Base-by-base conservation (phyloP, 139 green algal genomes). In the Auxenochlorella pyrenoidosa region DNA sequence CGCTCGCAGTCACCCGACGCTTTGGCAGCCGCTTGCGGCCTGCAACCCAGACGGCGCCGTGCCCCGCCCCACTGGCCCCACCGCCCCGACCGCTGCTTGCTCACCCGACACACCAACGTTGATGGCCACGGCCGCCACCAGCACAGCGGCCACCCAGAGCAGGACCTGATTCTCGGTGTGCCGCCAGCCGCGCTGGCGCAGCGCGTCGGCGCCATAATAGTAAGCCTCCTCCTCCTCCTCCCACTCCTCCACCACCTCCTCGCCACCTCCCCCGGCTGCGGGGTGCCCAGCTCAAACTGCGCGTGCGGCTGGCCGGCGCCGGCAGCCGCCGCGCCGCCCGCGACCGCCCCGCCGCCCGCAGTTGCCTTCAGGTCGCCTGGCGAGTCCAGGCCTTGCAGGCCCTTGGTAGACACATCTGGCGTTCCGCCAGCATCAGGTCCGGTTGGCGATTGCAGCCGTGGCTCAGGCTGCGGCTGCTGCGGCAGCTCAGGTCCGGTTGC, bases 71-170 rank as follows among this genome's bases (percentile, higher is more conserved):
- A n/a, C n/a, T n/a, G n/a, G n/a, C n/a, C n/a, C n/a, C n/a, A n/a
- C n/a, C n/a, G 63, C 6, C 22, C 2, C 30, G 3, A 34, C 24
- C 22, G 8, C 24, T 26, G 8, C 24, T 12, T 36, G 30, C 80
- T 22, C 63, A 85, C 80, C 63, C 22, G 60, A 41, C 40, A 85
- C 60, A 13, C 80, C 60, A 1, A 86, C 54, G 82, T 86, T 86
- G 82, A 86, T 75, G 43, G 40, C 66, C 3, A 86, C n/a, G 21
- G 82, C 66, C 0, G 44, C 82, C 32, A 86, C 44, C 5, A 79
- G 30, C n/a, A 79, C 30, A 28, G 66, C 40, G 12, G 40, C 43
- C 65, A 86, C 66, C 82, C 82, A 86, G 21, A 58, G 19, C 19
- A 65, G 26, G 26, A 86, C 18, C 65, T 79, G 82, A 66, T 79